Percentiles rank a stretch among this genome's conserved stretches.
phyloP scores from a whole-genome alignment of 1,284 basidiomycete genomes.

The Papiliotrema fonsecae region DNA sequence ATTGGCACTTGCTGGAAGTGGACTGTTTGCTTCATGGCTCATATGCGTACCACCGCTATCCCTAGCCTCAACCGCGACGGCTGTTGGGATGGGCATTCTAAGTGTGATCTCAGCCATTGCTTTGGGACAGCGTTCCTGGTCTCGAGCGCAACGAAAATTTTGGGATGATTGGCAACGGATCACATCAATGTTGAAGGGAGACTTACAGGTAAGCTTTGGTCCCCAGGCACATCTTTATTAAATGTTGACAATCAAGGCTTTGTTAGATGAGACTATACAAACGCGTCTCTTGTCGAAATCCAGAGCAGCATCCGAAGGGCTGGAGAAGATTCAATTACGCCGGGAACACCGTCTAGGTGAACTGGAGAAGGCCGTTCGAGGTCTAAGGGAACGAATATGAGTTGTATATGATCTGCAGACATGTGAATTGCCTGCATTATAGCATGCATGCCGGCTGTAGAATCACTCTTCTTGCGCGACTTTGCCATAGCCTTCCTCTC shows the following conservation, averaged over 20 bases:
- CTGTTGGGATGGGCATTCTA: slow-evolving; percentile 60
- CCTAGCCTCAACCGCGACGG: slow-evolving; percentile 47
- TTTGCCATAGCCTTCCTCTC: slow-evolving; percentile 10
- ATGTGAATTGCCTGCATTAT: background rate
- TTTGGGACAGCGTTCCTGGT: slow-evolving; percentile 68
- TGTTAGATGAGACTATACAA: slow-evolving; percentile 16
- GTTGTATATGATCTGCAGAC: background rate
- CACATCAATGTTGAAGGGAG: slow-evolving; percentile 63
- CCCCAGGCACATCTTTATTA: background rate
- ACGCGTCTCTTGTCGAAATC: slow-evolving; percentile 43
- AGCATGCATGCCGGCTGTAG: background rate
- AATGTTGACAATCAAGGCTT: slow-evolving; percentile 46
- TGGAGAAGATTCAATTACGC: slow-evolving; percentile 50
- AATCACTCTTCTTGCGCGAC: slow-evolving; percentile 9
- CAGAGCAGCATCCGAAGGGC: slow-evolving; percentile 43
- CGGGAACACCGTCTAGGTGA: slow-evolving; percentile 51
- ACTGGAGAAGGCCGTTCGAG: slow-evolving; percentile 50
- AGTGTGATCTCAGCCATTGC: slow-evolving; percentile 56
- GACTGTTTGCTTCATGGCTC: slow-evolving; percentile 48
- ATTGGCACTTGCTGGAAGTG: slow-evolving; percentile 36
- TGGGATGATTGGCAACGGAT: slow-evolving; percentile 68
- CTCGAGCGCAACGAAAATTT: slow-evolving; percentile 64
- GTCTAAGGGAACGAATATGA: background rate
- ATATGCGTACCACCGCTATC: slow-evolving; percentile 31
- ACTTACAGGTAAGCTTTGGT: slow-evolving; percentile 57